phyloP scores from a whole-genome alignment of 2,329 filamentous ascomycete genomes.

The Penicillium vulpinum region DNA sequence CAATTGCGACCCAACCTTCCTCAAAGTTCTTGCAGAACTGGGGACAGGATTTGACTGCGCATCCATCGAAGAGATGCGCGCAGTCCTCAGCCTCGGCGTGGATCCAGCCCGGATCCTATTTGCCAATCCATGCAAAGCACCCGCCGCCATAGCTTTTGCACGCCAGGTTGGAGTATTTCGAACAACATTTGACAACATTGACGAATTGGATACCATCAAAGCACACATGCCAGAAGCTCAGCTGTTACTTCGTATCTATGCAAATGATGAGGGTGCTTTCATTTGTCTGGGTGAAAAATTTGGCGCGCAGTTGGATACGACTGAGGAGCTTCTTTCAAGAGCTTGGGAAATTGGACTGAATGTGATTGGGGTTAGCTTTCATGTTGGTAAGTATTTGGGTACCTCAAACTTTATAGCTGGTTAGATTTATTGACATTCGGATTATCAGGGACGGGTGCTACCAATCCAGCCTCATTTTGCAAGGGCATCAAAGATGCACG shows the following conservation, averaged over 20 bases:
- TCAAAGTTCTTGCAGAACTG: conserved; percentile 23
- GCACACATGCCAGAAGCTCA: conserved; percentile 18
- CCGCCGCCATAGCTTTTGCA: conserved; percentile 21
- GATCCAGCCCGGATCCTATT: conserved; percentile 29
- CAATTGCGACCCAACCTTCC: conserved; percentile 27
- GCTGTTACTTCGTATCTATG: conserved; percentile 26
- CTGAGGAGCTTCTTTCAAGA: conserved; percentile 16
- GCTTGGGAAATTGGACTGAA: conserved; percentile 25
- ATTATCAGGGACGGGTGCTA: conserved; percentile 17
- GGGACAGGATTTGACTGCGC: conserved; percentile 32
- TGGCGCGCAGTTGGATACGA: conserved; percentile 23
- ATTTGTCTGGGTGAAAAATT: conserved; percentile 22
- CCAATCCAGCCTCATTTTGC: conserved; percentile 18
- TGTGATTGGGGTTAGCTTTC: conserved; percentile 32
- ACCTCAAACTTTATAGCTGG: not conserved
- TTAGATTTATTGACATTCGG: not conserved
- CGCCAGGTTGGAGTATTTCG: conserved; percentile 14
- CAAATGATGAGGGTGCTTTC: conserved; percentile 17
- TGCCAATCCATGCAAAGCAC: conserved; percentile 31
- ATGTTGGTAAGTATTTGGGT: conserved; percentile 25
- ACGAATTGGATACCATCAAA: conserved; percentile 30
- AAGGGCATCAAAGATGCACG: conserved; percentile 20
- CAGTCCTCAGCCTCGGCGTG: conserved; percentile 23
- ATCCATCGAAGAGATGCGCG: conserved; percentile 26
- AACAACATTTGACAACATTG: conserved; percentile 32